phyloP scores from a whole-genome alignment of 176 grass and related monocot genomes.

The Zea luxurians region DNA sequence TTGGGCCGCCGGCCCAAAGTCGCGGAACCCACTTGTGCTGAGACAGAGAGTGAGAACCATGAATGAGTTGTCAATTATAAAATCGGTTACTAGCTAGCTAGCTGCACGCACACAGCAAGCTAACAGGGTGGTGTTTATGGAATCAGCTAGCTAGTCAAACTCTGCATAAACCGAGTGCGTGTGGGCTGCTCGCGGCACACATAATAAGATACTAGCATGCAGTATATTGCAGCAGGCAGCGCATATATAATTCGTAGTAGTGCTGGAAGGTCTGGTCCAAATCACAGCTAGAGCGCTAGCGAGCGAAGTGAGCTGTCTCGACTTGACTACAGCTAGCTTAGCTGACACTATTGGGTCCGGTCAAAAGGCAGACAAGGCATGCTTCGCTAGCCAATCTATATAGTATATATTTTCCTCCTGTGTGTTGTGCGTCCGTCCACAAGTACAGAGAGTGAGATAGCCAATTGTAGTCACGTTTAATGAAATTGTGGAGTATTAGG shows the following conservation, averaged over 20 bases:
- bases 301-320: conserved; percentile 41
- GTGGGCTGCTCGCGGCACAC: conserved; percentile 19
- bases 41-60: no score
- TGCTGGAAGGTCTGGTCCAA: neutral
- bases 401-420: neutral
- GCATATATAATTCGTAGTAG: no score
- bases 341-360: conserved; percentile 36
- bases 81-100: no score
- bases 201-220: conserved; percentile 12
- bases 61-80: no score
- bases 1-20: no score
- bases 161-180: no score
- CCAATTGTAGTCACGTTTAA: neutral
- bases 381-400: conserved; percentile 13
- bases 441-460: neutral
- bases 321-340: conserved; percentile 52
- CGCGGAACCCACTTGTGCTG: no score
- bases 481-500: neutral
- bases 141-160: no score
- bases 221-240: neutral
- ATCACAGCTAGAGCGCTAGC: conserved; percentile 34
- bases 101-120: no score
- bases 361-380: conserved; percentile 35
- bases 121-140: no score
- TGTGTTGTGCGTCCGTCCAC: neutral